Conservation (phyloP, 768 basidiomycete species). For the Macrolepiota albuminosa region DNA sequence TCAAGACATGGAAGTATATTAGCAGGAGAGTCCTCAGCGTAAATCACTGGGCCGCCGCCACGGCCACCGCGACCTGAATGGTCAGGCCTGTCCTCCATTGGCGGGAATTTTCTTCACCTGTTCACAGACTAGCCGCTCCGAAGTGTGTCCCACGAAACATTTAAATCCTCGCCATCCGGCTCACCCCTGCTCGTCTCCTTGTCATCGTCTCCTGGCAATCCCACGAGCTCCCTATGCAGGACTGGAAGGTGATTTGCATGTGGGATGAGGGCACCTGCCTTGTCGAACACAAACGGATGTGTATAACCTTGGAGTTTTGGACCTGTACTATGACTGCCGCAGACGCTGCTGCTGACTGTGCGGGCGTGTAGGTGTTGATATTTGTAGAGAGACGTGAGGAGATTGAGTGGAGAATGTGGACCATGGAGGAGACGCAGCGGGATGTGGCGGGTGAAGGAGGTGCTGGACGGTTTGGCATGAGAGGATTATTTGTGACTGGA, state of each 20-base stretch:
- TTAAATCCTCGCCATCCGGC: not conserved
- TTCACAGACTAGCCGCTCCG: slow-evolving; percentile 21
- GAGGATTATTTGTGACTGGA: slow-evolving; percentile 1
- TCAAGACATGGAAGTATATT: too few relatives aligned
- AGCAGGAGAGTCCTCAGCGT: too few relatives aligned
- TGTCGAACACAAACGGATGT: slow-evolving; percentile 29
- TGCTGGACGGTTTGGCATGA: slow-evolving; percentile 17
- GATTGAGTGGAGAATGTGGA: slow-evolving; percentile 25
- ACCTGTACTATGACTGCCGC: not conserved
- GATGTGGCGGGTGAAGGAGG: slow-evolving; percentile 14
- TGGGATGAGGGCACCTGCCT: slow-evolving; percentile 25
- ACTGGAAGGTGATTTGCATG: slow-evolving; percentile 31
- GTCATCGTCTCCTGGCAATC: slow-evolving; percentile 13
- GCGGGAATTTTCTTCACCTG: slow-evolving; percentile 17
- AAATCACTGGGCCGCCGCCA: slow-evolving; percentile 18
- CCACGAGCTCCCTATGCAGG: slow-evolving; percentile 25
- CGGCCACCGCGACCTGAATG: slow-evolving; percentile 19
- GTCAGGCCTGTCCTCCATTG: slow-evolving; percentile 26
- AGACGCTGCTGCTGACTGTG: not conserved
- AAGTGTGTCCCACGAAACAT: slow-evolving; percentile 23
- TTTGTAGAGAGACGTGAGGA: not conserved
- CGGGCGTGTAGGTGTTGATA: too few relatives aligned
- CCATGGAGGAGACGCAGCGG: slow-evolving; percentile 20
- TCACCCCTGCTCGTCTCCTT: not conserved
- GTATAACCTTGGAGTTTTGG: slow-evolving; percentile 21